These are phyloP conservation scores for Dactylis glomerata DNA, from an alignment of 176 grass and related monocot species.

Conservation along the genomic window DNA sequence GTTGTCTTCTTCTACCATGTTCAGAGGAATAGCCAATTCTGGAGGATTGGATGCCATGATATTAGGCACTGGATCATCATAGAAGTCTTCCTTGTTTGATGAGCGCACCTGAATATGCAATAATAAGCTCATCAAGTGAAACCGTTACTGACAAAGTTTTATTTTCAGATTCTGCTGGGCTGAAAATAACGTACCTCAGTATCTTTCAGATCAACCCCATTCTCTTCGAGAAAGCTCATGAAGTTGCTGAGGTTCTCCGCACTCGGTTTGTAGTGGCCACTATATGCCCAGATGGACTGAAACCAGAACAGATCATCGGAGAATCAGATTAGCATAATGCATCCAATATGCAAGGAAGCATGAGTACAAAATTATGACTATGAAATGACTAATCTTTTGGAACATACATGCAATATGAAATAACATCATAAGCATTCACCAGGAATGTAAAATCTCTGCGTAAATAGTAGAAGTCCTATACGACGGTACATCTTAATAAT, in stretches of 20 bases:
- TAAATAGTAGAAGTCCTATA: neutral
- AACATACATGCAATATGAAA: neutral
- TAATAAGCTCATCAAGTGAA: conserved; percentile 20
- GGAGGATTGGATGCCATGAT: conserved; percentile 21
- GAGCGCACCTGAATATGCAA: conserved; percentile 52
- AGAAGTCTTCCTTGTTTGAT: conserved; percentile 63
- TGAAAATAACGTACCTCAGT: conserved; percentile 48
- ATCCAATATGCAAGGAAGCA: neutral
- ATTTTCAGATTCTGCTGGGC: neutral
- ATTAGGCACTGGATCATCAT: conserved; percentile 44
- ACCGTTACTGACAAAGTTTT: neutral
- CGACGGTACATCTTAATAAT: neutral
- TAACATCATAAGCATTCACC: neutral
- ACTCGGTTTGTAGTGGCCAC: conserved; percentile 88
- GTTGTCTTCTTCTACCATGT: conserved; percentile 7
- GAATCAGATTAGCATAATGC: conserved; percentile 10
- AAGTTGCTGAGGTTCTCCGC: conserved; percentile 61
- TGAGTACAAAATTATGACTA: neutral
- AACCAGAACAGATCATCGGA: neutral
- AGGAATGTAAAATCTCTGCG: neutral
- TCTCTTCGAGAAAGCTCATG: conserved; percentile 60
- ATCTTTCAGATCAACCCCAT: conserved; percentile 62
- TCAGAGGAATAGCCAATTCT: conserved; percentile 26
- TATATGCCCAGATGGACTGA: conserved; percentile 82
- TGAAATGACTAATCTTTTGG: neutral